phyloP scores from a whole-genome alignment of 805 yeast genomes.

The Lachancea quebecensis region DNA sequence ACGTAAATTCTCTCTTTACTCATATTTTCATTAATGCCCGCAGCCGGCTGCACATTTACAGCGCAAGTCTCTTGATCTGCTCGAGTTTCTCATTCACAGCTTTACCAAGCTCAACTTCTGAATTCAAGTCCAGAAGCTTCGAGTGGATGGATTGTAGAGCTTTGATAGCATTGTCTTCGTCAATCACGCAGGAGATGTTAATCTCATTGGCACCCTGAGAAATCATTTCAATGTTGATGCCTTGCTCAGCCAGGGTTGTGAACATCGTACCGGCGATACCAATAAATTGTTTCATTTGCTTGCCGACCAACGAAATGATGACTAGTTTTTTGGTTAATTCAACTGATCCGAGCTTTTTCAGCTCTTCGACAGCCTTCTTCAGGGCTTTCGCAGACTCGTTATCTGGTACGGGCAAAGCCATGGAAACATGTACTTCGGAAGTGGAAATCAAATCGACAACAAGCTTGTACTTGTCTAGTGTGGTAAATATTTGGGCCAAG shows the following conservation, averaged over 20 bases:
- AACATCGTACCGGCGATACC: conserved; percentile 98
- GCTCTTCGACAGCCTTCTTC: conserved; percentile 68
- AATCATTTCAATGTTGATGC: conserved; percentile 94
- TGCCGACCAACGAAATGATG: conserved; percentile 90
- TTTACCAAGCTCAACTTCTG: conserved; percentile 24
- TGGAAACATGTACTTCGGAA: conserved; percentile 95
- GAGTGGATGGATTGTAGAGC: conserved; percentile 85
- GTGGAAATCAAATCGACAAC: conserved; percentile 96
- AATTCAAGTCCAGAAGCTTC: conserved; percentile 49
- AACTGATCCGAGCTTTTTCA: conserved; percentile 76
- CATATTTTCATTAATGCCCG: no score
- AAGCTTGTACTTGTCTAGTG: conserved; percentile 72
- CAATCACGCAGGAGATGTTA: conserved; percentile 91
- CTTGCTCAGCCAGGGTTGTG: conserved; percentile 84
- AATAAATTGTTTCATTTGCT: conserved; percentile 91
- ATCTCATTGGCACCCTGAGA: conserved; percentile 98
- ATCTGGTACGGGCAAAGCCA: conserved; percentile 81
- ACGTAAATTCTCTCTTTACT: no score
- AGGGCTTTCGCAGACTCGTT: conserved; percentile 54
- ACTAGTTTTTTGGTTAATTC: conserved; percentile 85
- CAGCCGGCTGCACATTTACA: conserved; percentile 4
- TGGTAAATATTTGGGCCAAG: conserved; percentile 81
- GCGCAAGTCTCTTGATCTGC: conserved; percentile 35
- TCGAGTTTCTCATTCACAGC: conserved; percentile 41
- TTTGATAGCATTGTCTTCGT: conserved; percentile 70